Evolutionary conservation across 352 stramenopile genomes (phyloP).

Genomic region (Globisporangium polare): DNA sequence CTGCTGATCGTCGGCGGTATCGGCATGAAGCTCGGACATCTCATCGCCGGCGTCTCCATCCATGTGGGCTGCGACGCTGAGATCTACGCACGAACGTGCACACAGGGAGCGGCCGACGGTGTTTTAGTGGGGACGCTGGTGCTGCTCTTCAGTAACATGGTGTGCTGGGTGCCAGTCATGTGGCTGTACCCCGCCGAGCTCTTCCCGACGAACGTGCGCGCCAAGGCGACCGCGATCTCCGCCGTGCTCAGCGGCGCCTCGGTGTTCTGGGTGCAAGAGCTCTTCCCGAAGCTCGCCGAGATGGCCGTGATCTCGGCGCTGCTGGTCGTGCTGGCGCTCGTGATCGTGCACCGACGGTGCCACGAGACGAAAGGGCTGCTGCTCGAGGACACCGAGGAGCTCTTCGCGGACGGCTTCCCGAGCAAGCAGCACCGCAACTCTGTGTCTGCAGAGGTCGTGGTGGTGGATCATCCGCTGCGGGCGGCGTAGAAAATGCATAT

Average conservation of each 20-base stretch:
- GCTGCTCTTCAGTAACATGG: conserved; percentile 41
- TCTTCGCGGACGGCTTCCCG: conserved; percentile 36
- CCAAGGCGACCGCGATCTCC: conserved; percentile 37
- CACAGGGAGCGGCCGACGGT: conserved; percentile 25
- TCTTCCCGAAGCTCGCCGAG: conserved; percentile 12
- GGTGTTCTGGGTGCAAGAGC: conserved; percentile 12
- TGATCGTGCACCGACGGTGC: conserved; percentile 48
- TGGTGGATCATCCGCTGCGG: neutral
- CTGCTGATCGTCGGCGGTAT: conserved; percentile 36
- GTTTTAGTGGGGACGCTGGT: conserved; percentile 33
- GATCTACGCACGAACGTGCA: conserved; percentile 24
- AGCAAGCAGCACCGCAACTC: conserved; percentile 21
- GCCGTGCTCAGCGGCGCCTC: conserved; percentile 26
- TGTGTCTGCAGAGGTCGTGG: neutral
- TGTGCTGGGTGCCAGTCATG: conserved; percentile 38
- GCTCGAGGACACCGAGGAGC: conserved; percentile 52
- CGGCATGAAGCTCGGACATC: conserved; percentile 42
- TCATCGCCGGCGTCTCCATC: conserved; percentile 33
- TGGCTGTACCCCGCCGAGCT: conserved; percentile 59
- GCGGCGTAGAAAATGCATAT: too few relatives aligned
- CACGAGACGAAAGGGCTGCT: conserved; percentile 46
- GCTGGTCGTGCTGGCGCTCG: conserved; percentile 19
- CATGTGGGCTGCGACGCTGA: conserved; percentile 27
- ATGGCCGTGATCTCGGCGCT: neutral
- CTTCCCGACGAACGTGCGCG: conserved; percentile 48